A percentile compares a stretch with the other conserved stretches of the same genome.
These are phyloP conservation scores for Harringtonia lauricola DNA, from an alignment of 2,329 filamentous ascomycete species.

Conservation along the genomic window DNA sequence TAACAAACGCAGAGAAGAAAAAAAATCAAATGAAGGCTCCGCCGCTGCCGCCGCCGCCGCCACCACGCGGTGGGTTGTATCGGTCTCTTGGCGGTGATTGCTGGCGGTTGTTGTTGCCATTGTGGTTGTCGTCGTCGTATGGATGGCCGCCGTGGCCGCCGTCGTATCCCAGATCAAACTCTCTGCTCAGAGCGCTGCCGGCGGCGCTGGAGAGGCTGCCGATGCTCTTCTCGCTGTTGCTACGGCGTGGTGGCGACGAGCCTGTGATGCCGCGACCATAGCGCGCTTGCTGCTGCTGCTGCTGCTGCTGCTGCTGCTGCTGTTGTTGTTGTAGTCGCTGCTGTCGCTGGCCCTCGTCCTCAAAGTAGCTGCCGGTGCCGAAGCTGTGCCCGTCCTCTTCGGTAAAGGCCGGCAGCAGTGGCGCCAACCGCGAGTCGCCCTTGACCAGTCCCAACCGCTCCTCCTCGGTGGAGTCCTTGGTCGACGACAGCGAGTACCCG, in stretches of 20 bases:
- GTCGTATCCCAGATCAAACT: too few relatives aligned
- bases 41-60: too few relatives aligned
- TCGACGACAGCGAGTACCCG: slow-evolving; percentile 28
- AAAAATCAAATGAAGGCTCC: too few relatives aligned
- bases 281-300: slow-evolving; percentile 16
- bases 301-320: too few relatives aligned
- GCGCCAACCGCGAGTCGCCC: slow-evolving; percentile 40
- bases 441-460: slow-evolving; percentile 75
- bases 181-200: too few relatives aligned
- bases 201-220: background rate
- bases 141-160: too few relatives aligned
- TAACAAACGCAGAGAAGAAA: too few relatives aligned
- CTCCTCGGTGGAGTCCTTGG: slow-evolving; percentile 61
- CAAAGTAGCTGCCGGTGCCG: background rate
- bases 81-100: slow-evolving; percentile 9
- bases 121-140: background rate
- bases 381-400: too few relatives aligned
- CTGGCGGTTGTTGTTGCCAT: slow-evolving; percentile 1
- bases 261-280: slow-evolving; percentile 32
- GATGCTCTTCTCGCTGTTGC: background rate
- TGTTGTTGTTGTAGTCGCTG: too few relatives aligned
- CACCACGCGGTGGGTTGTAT: background rate
- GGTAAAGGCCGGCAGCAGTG: slow-evolving; percentile 23
- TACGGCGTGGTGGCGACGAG: slow-evolving; percentile 14
- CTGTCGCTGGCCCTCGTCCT: slow-evolving; percentile 11